phyloP scores from a whole-genome alignment of 176 grass and related monocot species.

The Urochloa ruziziensis region DNA sequence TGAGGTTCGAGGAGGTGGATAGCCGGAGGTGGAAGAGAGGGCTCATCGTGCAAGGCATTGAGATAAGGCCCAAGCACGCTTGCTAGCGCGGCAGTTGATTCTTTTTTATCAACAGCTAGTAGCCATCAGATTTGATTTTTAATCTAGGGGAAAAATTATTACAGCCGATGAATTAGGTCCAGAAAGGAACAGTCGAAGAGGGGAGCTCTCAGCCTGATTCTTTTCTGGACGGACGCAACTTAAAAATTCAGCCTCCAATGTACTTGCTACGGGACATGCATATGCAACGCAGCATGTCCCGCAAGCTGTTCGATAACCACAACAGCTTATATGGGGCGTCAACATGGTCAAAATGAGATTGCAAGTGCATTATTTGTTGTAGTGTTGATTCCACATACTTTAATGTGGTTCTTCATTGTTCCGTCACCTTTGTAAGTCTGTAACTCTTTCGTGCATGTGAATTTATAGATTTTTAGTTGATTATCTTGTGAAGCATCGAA shows the following conservation, averaged over 20 bases:
- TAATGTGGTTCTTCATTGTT: background rate
- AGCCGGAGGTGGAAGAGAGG: slow-evolving; percentile 56
- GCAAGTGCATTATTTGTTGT: background rate
- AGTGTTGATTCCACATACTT: background rate
- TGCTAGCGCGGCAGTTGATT: background rate
- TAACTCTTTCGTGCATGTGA: background rate
- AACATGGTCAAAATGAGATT: background rate
- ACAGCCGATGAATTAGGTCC: background rate
- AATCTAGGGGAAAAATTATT: background rate
- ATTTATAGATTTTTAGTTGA: background rate
- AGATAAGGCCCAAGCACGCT: slow-evolving; percentile 52
- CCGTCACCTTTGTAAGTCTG: no score
- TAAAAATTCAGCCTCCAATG: background rate
- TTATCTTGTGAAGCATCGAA: no score
- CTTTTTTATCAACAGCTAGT: background rate
- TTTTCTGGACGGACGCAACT: background rate
- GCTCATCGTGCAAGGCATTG: slow-evolving; percentile 69
- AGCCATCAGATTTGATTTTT: background rate
- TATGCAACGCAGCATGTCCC: no score
- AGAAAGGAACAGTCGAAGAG: background rate
- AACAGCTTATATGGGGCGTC: no score
- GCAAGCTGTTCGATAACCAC: no score
- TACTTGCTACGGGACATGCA: no score
- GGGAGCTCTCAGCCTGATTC: background rate
- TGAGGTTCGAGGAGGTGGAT: slow-evolving; percentile 41